Base-by-base conservation (phyloP, 192 early-diverging fungal genomes). In the Spinellus fusiger region DNA sequence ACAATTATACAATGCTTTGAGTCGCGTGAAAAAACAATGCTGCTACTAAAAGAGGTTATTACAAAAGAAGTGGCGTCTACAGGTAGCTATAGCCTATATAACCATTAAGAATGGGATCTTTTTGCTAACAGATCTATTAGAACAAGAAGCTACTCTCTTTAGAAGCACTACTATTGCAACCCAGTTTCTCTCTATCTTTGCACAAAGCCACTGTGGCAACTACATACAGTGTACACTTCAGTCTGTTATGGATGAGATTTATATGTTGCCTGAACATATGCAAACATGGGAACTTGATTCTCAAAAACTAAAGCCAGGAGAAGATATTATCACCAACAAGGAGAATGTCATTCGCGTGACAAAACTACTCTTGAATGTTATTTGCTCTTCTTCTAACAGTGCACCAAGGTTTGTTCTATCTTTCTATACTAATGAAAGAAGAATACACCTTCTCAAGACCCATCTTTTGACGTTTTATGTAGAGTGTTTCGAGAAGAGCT, bases 151-250 rank as follows among this genome's bases (percentile, higher is more conserved):
- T 10, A 86, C 89, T 54, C 66, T 97, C 31, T 95, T 97, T 79
- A 80, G 95, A 23, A 78, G 92, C 65, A 96, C 94, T 74, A 89
- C 86, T 33, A 82, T 97, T 64, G 86, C 93, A 4, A 95, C 93
- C 1, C 75, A 89, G 10, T 73, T 96, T 16, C 73, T 96, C 54
- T 87, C 86, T 16, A 79, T 85, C 31, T 94, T 86, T 54, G 89
- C 90, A 38, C 87, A 89, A 66, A 71, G 75, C 16, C 70, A 89
- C n/a, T 88, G 93, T 23, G 66, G 73, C 2, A 87, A 85, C 26
- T 97, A 92, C 54, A 74, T 97, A 15, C 79, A 86, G 52, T 64
- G 71, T n/a, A 92, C 93, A 0, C 61, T 97, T 29, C 84, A 83
- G 46, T 90, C 93, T 7, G 73, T 88, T 0, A 57, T 86, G 52